Evolutionary conservation across 768 basidiomycete genomes (phyloP).

Genomic region (Mrakia gelida): DNA sequence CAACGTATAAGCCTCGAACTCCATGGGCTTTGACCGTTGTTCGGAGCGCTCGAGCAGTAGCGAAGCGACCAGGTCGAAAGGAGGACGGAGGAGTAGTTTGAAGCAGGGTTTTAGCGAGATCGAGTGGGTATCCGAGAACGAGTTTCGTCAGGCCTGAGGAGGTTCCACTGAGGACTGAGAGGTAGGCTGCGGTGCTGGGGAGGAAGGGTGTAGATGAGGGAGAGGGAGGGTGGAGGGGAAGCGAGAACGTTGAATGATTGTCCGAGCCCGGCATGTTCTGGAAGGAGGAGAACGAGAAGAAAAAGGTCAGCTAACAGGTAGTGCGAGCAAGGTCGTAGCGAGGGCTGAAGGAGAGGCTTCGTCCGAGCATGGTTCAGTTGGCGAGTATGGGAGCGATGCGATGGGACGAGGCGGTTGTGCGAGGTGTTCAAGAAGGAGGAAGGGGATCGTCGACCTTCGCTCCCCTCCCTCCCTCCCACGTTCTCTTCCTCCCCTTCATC

Average conservation of each 20-base stretch:
- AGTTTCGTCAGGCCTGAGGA: background rate
- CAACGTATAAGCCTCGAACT: background rate
- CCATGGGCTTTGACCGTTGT: background rate
- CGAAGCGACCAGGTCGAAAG: background rate
- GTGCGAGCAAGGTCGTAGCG: too few relatives aligned
- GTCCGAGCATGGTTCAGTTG: too few relatives aligned
- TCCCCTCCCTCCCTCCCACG: too few relatives aligned
- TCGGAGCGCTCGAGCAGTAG: background rate
- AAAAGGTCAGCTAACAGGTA: background rate
- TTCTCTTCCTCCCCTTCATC: too few relatives aligned
- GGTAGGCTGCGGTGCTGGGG: background rate
- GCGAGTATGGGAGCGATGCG: too few relatives aligned
- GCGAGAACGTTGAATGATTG: background rate
- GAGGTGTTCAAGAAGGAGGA: too few relatives aligned
- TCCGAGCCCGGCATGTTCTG: background rate
- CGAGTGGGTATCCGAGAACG: constrained; percentile 8
- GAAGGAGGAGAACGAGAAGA: background rate
- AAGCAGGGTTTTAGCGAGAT: background rate
- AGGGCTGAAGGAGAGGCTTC: too few relatives aligned
- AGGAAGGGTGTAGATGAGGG: background rate
- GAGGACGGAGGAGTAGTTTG: background rate
- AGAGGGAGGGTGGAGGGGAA: background rate
- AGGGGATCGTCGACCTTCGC: too few relatives aligned
- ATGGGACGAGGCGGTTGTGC: too few relatives aligned
- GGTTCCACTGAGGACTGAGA: constrained; percentile 1